Evolutionary conservation across 2,329 filamentous ascomycete genomes (phyloP), one percentile per base, ranked within the genome.

Genomic region (Ceratocystis albifundus): DNA sequence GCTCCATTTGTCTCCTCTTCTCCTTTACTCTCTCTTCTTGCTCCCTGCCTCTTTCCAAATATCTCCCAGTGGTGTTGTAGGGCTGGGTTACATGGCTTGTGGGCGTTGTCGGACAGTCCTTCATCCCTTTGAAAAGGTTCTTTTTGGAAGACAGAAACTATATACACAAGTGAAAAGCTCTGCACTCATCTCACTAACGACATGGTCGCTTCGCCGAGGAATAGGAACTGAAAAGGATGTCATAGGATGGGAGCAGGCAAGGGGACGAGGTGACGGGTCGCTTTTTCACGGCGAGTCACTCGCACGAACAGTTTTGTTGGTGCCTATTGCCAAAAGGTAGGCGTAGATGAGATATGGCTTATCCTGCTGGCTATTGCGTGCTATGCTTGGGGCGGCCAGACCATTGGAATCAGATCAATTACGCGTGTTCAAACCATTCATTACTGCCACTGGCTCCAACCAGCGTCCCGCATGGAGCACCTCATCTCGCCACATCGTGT

Each of bases 31-130:
- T 48, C 48, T 20, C 10, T 25, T 6, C 22, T 25, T 53, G 48
- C 8, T 53, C 20, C 22, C 48, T 53, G 22, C 20, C 36, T 15
- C 28, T 22, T 10, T 28, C 55, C 55, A 59, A 59, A 36, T 59
- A 28, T 59, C 55, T 36, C 8, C 10, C 36, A 41, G 3, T 15
- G 36, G 12, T 17, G 28, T 57, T 57, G 53, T 57, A 30, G 53
- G 53, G 53, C 53, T 32, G 12, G 28, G 55, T 36, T 59, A 36
- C 55, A 59, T 32, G 55, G 55, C 28, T n/a, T 36, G 28, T 59
- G 28, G 32, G 55, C 5, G 17, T 32, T 59, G 55, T 59, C 55
- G 55, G 28, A 59, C 55, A 59, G 32, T 2, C 30, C 28, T 59
- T 59, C 55, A 59, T 36, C 15, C 28, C 55, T 36, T 12, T 36